phyloP scores from a whole-genome alignment of 2,329 filamentous ascomycete genomes.

The Alternaria triticina region DNA sequence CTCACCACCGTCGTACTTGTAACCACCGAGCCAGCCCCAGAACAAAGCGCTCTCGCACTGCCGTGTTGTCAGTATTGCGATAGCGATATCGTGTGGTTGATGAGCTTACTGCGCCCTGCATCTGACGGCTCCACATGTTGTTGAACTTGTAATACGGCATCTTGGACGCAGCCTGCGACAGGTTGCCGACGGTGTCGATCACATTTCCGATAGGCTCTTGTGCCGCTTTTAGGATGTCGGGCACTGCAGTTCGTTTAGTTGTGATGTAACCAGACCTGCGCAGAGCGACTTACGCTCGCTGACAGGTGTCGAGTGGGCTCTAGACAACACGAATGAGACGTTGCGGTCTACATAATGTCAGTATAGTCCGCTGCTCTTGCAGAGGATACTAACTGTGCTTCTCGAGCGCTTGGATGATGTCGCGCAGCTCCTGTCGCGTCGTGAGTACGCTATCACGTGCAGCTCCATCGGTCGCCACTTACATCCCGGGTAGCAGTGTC shows the following conservation, averaged over 20 bases:
- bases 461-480: slow-evolving; percentile 23
- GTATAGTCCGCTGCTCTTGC: not conserved
- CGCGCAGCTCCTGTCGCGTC: slow-evolving; percentile 68
- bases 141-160: slow-evolving; percentile 99
- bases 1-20: slow-evolving; percentile 60
- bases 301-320: slow-evolving; percentile 85
- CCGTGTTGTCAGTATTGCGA: slow-evolving; percentile 5
- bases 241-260: slow-evolving; percentile 59
- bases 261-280: not conserved
- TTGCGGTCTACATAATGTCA: slow-evolving; percentile 64
- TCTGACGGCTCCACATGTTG: slow-evolving; percentile 78
- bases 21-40: slow-evolving; percentile 80
- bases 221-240: slow-evolving; percentile 71
- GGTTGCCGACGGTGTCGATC: slow-evolving; percentile 71
- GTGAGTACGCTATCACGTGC: slow-evolving; percentile 40
- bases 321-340: slow-evolving; percentile 81
- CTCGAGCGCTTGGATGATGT: slow-evolving; percentile 81
- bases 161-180: slow-evolving; percentile 76
- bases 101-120: slow-evolving; percentile 75
- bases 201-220: slow-evolving; percentile 74
- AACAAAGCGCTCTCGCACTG: slow-evolving; percentile 65
- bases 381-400: slow-evolving; percentile 64
- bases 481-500: slow-evolving; percentile 81
- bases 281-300: slow-evolving; percentile 59
- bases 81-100: not conserved